Conservation (phyloP, 805 yeast genomes). For the Candida sithepensis region DNA sequence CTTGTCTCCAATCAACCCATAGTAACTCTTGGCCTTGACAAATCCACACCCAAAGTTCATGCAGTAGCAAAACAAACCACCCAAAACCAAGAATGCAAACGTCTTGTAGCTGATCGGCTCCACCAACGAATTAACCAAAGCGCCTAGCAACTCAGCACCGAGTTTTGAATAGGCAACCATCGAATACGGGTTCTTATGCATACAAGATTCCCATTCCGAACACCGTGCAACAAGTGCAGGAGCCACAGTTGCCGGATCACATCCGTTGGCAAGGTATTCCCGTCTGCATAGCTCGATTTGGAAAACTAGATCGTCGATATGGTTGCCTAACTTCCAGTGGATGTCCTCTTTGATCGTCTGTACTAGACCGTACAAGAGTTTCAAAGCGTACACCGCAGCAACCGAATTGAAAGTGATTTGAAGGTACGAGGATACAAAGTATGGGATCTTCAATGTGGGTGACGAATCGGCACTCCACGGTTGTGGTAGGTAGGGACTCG, state of each 20-base stretch:
- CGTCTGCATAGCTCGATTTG: conserved; percentile 54
- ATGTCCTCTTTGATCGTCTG: conserved; percentile 54
- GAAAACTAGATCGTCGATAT: conserved; percentile 40
- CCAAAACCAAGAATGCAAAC: conserved; percentile 35
- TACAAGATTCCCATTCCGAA: conserved; percentile 60
- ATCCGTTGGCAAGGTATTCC: conserved; percentile 50
- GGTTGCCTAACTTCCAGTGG: conserved; percentile 44
- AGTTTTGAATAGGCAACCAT: conserved; percentile 50
- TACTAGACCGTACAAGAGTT: conserved; percentile 41
- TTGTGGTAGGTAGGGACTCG: conserved; percentile 38
- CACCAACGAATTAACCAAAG: conserved; percentile 55
- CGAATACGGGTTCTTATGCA: conserved; percentile 52
- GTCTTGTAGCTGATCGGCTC: conserved; percentile 68
- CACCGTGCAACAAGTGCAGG: conserved; percentile 61
- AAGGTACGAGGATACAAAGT: conserved; percentile 56
- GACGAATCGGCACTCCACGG: conserved; percentile 55
- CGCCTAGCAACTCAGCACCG: conserved; percentile 61
- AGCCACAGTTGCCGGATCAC: conserved; percentile 50
- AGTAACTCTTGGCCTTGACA: conserved; percentile 51
- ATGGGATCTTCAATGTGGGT: conserved; percentile 53
- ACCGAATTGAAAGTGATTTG: conserved; percentile 51
- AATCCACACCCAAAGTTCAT: conserved; percentile 68
- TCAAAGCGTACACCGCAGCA: conserved; percentile 42
- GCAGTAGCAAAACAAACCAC: conserved; percentile 44
- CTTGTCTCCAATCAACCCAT: conserved; percentile 28